A percentile compares a stretch with the other conserved stretches of the same genome.
Evolutionary conservation across 768 basidiomycete genomes (phyloP).

Genomic region (Dendrothele bispora): DNA sequence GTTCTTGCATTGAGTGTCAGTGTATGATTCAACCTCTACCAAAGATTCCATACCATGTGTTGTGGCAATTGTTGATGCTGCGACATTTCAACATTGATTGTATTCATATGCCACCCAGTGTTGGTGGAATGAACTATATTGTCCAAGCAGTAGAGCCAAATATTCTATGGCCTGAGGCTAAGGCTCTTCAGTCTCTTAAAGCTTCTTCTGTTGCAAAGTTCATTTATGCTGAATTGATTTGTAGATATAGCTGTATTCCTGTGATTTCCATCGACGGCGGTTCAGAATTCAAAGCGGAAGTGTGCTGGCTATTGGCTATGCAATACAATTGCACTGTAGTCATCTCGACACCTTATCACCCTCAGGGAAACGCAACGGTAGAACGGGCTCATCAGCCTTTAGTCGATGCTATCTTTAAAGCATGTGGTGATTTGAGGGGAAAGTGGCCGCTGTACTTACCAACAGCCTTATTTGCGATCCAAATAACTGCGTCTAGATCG

Average conservation of each 20-base stretch:
- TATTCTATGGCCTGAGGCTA: conserved; percentile 22
- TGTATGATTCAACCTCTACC: conserved; percentile 15
- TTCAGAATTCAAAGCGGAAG: too few species aligned
- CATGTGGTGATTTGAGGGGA: too few species aligned
- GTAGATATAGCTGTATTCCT: conserved; percentile 17
- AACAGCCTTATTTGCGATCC: too few species aligned
- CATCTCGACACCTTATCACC: conserved; percentile 25
- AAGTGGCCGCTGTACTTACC: too few species aligned
- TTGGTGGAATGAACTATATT: conserved; percentile 20
- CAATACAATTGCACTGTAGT: too few species aligned
- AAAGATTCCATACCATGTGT: too few species aligned
- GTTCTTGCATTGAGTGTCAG: conserved; percentile 33
- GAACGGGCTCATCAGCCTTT: too few species aligned
- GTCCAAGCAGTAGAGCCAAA: conserved; percentile 21
- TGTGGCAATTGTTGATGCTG: too few species aligned
- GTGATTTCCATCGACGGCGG: too few species aligned
- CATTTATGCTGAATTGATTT: conserved; percentile 29
- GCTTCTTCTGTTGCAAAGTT: conserved; percentile 21
- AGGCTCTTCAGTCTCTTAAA: conserved; percentile 8
- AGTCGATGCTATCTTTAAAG: conserved; percentile 16
- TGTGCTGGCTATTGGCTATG: too few species aligned
- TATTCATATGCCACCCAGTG: conserved; percentile 25
- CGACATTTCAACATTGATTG: conserved; percentile 25
- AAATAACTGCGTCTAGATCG: too few species aligned
- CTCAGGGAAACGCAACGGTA: conserved; percentile 28